These are phyloP conservation scores for Parastagonospora nodorum DNA, from an alignment of 2,329 filamentous ascomycete species.

Conservation along the genomic window DNA sequence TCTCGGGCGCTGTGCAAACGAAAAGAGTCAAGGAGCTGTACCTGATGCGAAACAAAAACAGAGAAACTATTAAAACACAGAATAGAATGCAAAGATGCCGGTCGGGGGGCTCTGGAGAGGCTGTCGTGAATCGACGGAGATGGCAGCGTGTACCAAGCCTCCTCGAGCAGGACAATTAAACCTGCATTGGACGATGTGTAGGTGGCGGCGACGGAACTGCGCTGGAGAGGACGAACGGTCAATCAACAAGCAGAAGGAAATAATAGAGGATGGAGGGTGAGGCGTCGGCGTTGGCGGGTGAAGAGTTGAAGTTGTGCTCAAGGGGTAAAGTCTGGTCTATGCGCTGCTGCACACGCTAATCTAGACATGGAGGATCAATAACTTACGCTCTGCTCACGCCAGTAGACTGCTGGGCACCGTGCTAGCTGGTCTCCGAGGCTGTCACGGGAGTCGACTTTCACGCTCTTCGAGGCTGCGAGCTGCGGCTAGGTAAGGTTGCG, in stretches of 20 bases:
- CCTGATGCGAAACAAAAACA: constrained; percentile 35
- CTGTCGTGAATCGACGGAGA: constrained; percentile 46
- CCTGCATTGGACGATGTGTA: constrained; percentile 43
- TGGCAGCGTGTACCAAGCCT: constrained; percentile 49
- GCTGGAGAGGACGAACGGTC: constrained; percentile 29
- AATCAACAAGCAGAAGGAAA: constrained; percentile 41
- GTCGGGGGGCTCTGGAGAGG: constrained; percentile 38
- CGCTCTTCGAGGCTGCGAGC: not conserved
- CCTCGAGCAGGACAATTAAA: constrained; percentile 43
- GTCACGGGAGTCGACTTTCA: not conserved
- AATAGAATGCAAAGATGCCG: constrained; percentile 41
- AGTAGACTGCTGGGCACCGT: not conserved
- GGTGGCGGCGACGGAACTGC: constrained; percentile 24
- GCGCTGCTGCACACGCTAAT: constrained; percentile 9
- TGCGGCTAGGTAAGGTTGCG: not conserved
- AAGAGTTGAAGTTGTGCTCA: constrained; percentile 23
- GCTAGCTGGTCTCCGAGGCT: not conserved
- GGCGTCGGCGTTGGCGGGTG: constrained; percentile 28
- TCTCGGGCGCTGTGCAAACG: constrained; percentile 13
- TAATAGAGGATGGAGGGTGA: constrained; percentile 41
- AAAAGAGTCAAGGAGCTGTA: constrained; percentile 27
- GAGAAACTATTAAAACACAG: constrained; percentile 45
- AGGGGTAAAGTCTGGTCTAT: constrained; percentile 6
- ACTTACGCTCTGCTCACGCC: constrained; percentile 19
- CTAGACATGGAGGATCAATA: constrained; percentile 13